Evolutionary conservation across 139 green algal genomes (phyloP).

Genomic region (Micractinium conductrix): DNA sequence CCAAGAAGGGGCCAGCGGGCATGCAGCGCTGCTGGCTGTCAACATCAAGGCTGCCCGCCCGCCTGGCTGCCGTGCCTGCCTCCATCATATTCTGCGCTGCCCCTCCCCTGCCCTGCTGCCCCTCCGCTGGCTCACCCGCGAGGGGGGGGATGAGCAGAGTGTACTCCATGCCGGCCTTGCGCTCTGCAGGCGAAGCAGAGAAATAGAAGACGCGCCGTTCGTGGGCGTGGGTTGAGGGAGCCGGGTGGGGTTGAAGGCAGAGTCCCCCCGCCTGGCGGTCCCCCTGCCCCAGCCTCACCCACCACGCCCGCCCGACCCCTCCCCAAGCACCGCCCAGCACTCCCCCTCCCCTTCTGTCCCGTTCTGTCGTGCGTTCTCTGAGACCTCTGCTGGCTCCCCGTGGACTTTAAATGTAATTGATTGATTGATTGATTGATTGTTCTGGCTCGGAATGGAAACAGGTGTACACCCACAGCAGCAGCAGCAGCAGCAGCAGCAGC

Average conservation of each 20-base stretch:
- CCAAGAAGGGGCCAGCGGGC: too few relatives aligned
- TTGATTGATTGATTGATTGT: too few relatives aligned
- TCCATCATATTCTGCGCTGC: too few relatives aligned
- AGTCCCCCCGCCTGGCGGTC: background rate
- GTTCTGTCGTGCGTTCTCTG: background rate
- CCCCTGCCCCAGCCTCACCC: too few relatives aligned
- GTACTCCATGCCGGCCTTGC: background rate
- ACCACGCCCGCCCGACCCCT: background rate
- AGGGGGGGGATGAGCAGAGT: slow-evolving; percentile 10
- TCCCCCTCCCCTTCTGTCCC: background rate
- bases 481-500: background rate
- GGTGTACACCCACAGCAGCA: too few relatives aligned
- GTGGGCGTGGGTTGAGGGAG: background rate
- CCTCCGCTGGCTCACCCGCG: background rate
- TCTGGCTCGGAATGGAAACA: too few relatives aligned
- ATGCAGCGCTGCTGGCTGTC: too few relatives aligned
- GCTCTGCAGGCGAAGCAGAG: background rate
- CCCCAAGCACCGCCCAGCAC: background rate
- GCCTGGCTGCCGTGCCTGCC: too few relatives aligned
- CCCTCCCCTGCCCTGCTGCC: too few relatives aligned
- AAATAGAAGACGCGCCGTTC: background rate
- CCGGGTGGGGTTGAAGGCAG: background rate
- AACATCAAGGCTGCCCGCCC: too few relatives aligned
- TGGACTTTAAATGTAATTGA: background rate
- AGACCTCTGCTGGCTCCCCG: background rate